Evolutionary conservation across 83 land plant genomes (phyloP).

Genomic region (Thuja plicata): DNA sequence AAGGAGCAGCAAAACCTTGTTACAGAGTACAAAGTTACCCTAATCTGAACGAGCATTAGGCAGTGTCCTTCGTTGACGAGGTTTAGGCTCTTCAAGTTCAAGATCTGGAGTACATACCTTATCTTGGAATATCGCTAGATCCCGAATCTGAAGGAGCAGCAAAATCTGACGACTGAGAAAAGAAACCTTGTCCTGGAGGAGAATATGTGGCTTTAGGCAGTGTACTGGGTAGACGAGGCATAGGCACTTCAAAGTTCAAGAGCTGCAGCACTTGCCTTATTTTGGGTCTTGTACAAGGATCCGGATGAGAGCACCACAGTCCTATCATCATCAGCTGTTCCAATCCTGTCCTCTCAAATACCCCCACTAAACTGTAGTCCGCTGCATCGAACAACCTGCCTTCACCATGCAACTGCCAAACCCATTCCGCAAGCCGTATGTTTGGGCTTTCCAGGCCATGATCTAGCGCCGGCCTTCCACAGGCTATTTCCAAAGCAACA

Average conservation of each 20-base stretch:
- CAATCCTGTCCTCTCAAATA: conserved; percentile 26
- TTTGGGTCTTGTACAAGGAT: conserved; percentile 11
- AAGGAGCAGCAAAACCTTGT: too few relatives aligned
- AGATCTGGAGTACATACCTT: too few relatives aligned
- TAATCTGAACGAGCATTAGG: too few relatives aligned
- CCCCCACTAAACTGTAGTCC: conserved; percentile 10
- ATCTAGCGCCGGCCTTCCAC: conserved; percentile 12
- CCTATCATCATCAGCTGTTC: conserved; percentile 29
- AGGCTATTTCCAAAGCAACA: conserved; percentile 17
- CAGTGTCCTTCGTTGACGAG: too few relatives aligned
- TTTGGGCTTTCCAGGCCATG: neutral
- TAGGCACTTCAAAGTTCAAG: too few relatives aligned
- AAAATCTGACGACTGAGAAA: neutral
- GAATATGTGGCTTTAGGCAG: too few relatives aligned
- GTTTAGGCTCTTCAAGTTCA: too few relatives aligned
- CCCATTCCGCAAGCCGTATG: conserved; percentile 29
- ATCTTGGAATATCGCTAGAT: too few relatives aligned
- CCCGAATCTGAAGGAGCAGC: too few relatives aligned
- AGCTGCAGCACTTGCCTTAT: neutral
- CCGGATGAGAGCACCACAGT: conserved; percentile 29
- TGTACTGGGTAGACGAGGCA: too few relatives aligned
- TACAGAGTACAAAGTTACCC: too few relatives aligned
- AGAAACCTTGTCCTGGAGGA: too few relatives aligned
- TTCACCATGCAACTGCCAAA: conserved; percentile 26
- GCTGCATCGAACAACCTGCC: conserved; percentile 24